A percentile compares a stretch with the other conserved stretches of the same genome.
Evolutionary conservation across 352 stramenopile species (phyloP).

Genomic region (Phytophthora pini): DNA sequence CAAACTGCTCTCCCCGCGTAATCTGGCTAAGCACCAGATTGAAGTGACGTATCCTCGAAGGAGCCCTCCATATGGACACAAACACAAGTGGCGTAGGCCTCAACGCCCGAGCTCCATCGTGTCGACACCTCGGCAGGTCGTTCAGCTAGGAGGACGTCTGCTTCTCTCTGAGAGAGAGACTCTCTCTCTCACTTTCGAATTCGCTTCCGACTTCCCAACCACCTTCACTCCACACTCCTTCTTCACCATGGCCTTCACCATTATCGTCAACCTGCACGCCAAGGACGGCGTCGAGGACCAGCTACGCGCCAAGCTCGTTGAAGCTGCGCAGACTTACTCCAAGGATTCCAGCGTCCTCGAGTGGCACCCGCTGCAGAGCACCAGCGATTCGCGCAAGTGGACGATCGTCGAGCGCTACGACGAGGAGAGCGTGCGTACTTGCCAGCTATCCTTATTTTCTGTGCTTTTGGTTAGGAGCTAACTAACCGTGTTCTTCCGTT

Average conservation of each 20-base stretch:
- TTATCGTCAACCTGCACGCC: constrained; percentile 27
- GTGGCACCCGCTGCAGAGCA: constrained; percentile 21
- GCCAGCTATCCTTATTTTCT: background rate
- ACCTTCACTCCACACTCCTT: background rate
- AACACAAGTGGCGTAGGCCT: background rate
- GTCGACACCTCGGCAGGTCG: background rate
- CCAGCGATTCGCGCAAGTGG: constrained; percentile 31
- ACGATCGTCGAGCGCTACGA: constrained; percentile 33
- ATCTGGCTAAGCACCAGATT: constrained; percentile 10
- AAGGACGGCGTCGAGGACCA: constrained; percentile 33
- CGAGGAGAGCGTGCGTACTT: constrained; percentile 25
- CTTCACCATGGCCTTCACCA: constrained; percentile 25
- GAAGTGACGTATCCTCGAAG: constrained; percentile 8
- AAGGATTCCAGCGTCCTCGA: constrained; percentile 23
- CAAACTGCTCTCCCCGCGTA: background rate
- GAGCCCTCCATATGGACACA: background rate
- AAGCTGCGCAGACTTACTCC: constrained; percentile 20
- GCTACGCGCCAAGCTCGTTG: constrained; percentile 21
- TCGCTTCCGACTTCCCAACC: constrained; percentile 18
- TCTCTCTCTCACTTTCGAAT: constrained; percentile 21
- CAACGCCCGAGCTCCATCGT: background rate
- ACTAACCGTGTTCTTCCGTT: background rate
- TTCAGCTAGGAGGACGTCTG: background rate
- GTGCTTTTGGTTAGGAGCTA: background rate
- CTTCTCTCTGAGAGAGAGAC: background rate